A percentile compares a stretch with the other conserved stretches of the same genome.
phyloP scores from a whole-genome alignment of 106 monocot genomes.

The Gastrodia elata region DNA sequence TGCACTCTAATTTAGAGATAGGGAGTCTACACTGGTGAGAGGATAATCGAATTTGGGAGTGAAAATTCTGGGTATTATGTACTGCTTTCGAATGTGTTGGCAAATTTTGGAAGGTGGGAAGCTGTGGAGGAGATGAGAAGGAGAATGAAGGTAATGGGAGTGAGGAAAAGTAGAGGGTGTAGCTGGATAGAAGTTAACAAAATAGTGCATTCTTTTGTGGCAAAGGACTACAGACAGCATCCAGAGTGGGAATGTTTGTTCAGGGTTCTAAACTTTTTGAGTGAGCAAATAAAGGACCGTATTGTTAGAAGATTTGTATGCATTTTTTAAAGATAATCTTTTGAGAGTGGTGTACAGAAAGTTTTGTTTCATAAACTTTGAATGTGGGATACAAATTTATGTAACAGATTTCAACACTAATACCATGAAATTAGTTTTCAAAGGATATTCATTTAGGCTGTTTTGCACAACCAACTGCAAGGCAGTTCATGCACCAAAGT shows the following conservation, averaged over 20 bases:
- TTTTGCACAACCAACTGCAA: too few species aligned
- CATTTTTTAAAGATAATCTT: too few species aligned
- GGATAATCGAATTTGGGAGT: conserved; percentile 21
- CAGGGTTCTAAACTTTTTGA: conserved; percentile 19
- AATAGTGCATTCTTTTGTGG: conserved; percentile 30
- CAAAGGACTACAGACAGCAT: conserved; percentile 31
- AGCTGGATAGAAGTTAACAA: conserved; percentile 42
- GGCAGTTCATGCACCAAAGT: too few species aligned
- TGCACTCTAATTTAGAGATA: conserved; percentile 31
- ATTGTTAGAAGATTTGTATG: not conserved
- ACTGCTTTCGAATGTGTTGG: conserved; percentile 46
- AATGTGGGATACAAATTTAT: too few species aligned
- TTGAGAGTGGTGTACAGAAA: too few species aligned
- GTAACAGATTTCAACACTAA: too few species aligned
- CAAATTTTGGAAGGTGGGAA: conserved; percentile 38
- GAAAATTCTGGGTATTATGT: conserved; percentile 47
- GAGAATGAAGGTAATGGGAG: conserved; percentile 43
- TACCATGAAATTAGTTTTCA: too few species aligned
- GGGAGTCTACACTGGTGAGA: conserved; percentile 30
- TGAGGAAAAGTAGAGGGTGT: conserved; percentile 37
- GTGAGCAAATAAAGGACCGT: conserved; percentile 25
- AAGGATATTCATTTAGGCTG: too few species aligned
- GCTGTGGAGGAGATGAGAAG: conserved; percentile 49
- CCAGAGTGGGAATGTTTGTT: conserved; percentile 24
- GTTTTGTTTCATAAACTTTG: too few species aligned